These are phyloP conservation scores for Magnusiomyces starmeri DNA, from an alignment of 1,139 yeast species.

Conservation along the genomic window DNA sequence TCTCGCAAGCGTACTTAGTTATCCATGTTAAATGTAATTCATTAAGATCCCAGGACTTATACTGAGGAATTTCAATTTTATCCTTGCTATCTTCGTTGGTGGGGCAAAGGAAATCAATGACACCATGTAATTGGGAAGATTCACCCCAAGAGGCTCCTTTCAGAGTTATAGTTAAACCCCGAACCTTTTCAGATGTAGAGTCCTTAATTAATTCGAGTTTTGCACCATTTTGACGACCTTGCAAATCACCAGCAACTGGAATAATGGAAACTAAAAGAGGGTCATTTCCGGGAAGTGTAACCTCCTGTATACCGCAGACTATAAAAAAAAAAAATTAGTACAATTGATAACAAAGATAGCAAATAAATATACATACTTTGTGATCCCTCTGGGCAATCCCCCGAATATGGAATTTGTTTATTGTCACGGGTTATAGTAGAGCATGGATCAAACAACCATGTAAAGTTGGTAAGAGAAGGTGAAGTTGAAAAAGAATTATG, in stretches of 20 bases:
- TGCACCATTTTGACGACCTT: slow-evolving; percentile 27
- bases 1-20: slow-evolving; percentile 33
- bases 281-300: slow-evolving; percentile 39
- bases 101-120: slow-evolving; percentile 48
- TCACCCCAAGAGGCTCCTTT: slow-evolving; percentile 68
- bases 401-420: slow-evolving; percentile 21
- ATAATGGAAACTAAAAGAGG: slow-evolving; percentile 49
- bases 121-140: slow-evolving; percentile 44
- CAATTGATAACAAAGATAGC: background rate
- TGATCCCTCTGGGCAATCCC: slow-evolving; percentile 57
- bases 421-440: slow-evolving; percentile 37
- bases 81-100: slow-evolving; percentile 33
- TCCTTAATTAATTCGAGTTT: slow-evolving; percentile 11
- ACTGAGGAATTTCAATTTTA: slow-evolving; percentile 27
- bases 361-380: slow-evolving; percentile 32
- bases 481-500: slow-evolving; percentile 45
- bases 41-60: slow-evolving; percentile 35
- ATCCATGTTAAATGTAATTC: slow-evolving; percentile 32
- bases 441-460: slow-evolving; percentile 71
- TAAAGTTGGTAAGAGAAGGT: slow-evolving; percentile 56
- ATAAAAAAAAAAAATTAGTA: slow-evolving; percentile 24
- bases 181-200: slow-evolving; percentile 25
- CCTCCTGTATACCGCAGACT: slow-evolving; percentile 41
- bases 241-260: slow-evolving; percentile 38
- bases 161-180: slow-evolving; percentile 43